Evolutionary conservation across 345 rosid species (phyloP).

Genomic region (Carallia pectinifolia): DNA sequence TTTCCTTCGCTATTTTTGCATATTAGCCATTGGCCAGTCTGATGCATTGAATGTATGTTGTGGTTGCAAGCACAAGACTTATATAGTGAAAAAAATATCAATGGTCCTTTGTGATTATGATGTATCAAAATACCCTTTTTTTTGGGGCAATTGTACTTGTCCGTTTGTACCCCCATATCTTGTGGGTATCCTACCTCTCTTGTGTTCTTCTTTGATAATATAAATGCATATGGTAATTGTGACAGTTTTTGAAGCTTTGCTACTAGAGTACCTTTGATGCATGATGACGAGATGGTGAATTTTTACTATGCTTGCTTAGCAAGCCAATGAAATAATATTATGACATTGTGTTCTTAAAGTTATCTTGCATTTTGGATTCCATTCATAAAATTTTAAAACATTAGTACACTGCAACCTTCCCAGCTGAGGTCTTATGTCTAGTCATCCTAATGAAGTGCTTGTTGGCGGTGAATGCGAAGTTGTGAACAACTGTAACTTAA

Average conservation of each 20-base stretch:
- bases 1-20: background rate
- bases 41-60: background rate
- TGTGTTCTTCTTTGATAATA: too few relatives aligned
- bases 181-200: too few relatives aligned
- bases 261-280: too few relatives aligned
- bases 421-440: background rate
- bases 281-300: too few relatives aligned
- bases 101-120: slow-evolving; percentile 3
- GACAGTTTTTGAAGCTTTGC: background rate
- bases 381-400: too few relatives aligned
- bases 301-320: too few relatives aligned
- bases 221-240: background rate
- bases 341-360: too few relatives aligned
- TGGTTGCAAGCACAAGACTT: background rate
- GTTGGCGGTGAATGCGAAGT: background rate
- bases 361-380: too few relatives aligned
- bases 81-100: background rate
- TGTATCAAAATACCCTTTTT: background rate
- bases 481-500: background rate
- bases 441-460: background rate
- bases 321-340: too few relatives aligned
- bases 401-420: background rate
- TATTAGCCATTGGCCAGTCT: background rate
- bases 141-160: background rate
- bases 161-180: too few relatives aligned